phyloP scores from a whole-genome alignment of 2,329 filamentous ascomycete genomes.

The Aspergillus neotritici region DNA sequence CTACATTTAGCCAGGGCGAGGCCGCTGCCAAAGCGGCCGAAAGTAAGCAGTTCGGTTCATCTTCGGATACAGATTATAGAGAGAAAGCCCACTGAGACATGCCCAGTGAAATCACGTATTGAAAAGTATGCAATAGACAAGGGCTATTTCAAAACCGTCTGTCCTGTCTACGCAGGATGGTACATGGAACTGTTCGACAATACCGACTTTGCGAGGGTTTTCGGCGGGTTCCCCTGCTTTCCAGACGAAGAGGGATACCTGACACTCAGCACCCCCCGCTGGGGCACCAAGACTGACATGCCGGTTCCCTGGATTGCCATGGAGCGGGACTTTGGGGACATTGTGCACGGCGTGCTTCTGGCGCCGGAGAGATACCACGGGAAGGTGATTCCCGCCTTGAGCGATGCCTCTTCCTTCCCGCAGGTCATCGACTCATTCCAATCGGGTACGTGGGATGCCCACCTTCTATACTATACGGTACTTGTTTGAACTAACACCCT shows the following conservation, averaged over 20 bases:
- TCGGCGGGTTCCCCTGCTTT: slow-evolving; percentile 40
- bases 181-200: slow-evolving; percentile 41
- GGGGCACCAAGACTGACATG: slow-evolving; percentile 33
- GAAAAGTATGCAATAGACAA: slow-evolving; percentile 33
- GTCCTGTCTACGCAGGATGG: slow-evolving; percentile 37
- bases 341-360: slow-evolving; percentile 44
- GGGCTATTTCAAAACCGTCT: slow-evolving; percentile 32
- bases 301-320: slow-evolving; percentile 39
- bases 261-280: slow-evolving; percentile 33
- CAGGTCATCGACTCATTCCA: slow-evolving; percentile 30
- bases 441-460: slow-evolving; percentile 31
- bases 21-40: slow-evolving; percentile 31
- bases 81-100: background rate
- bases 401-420: slow-evolving; percentile 28
- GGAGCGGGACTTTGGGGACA: slow-evolving; percentile 41
- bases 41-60: slow-evolving; percentile 18
- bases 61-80: background rate
- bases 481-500: too few relatives aligned
- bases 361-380: slow-evolving; percentile 36
- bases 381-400: slow-evolving; percentile 35
- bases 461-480: too few relatives aligned
- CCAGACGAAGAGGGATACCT: slow-evolving; percentile 34
- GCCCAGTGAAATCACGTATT: slow-evolving; percentile 31
- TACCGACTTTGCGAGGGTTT: slow-evolving; percentile 28
- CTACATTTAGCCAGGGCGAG: slow-evolving; percentile 29